Percentiles rank a stretch among this genome's conserved stretches.
Evolutionary conservation across 2,329 filamentous ascomycete species (phyloP).

Genomic region (Didymella segeticola): DNA sequence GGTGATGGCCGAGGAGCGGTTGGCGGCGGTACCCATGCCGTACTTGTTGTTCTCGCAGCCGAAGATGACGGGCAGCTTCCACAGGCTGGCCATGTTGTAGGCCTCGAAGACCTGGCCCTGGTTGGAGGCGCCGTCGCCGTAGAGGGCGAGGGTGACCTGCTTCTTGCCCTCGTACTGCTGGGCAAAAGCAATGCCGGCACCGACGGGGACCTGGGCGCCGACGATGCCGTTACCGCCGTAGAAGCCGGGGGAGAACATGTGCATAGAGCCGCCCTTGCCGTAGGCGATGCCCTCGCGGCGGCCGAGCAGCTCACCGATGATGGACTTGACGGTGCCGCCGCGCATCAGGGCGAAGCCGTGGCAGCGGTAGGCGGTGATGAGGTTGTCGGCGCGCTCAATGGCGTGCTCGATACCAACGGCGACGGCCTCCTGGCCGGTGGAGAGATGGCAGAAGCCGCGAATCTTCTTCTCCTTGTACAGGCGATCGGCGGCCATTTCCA

Average conservation of each 20-base stretch:
- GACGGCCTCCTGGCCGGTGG: slow-evolving; percentile 96
- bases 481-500: slow-evolving; percentile 99
- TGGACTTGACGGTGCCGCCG: slow-evolving; percentile 85
- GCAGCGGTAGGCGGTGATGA: slow-evolving; percentile 98
- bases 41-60: slow-evolving; percentile 99
- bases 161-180: slow-evolving; percentile 91
- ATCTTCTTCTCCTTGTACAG: slow-evolving; percentile 99
- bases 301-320: slow-evolving; percentile 95
- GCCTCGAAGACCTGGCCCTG: slow-evolving; percentile 99
- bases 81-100: slow-evolving; percentile 99
- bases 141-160: slow-evolving; percentile 86
- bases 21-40: slow-evolving; percentile 97
- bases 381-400: slow-evolving; percentile 86
- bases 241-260: slow-evolving; percentile 99
- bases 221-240: slow-evolving; percentile 99
- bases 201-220: slow-evolving; percentile 96
- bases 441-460: slow-evolving; percentile 98
- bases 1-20: slow-evolving; percentile 91
- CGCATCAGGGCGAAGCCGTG: slow-evolving; percentile 99
- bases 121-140: slow-evolving; percentile 98
- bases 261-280: slow-evolving; percentile 99
- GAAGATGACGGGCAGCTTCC: slow-evolving; percentile 94
- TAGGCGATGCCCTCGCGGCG: slow-evolving; percentile 96
- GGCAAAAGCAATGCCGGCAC: slow-evolving; percentile 94
- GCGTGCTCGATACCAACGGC: slow-evolving; percentile 97